Base-by-base conservation (phyloP, 441 rosid species). In the Kokia cookei region DNA sequence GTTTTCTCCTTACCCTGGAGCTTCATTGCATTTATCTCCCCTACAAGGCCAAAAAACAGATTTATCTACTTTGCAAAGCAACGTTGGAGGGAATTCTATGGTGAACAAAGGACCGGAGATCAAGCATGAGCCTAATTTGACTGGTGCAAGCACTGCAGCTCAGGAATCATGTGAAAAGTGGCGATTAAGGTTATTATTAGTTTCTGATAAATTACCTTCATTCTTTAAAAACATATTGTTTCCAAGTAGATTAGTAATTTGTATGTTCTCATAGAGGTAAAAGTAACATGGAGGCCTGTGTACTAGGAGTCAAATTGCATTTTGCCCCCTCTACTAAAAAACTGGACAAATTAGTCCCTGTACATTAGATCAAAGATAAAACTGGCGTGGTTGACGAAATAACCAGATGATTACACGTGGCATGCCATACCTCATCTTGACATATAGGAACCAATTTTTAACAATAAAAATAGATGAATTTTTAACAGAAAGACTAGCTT, bases 151-250 rank as follows among this genome's bases (percentile, higher is more conserved):
- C 51, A 60, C 74, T 74, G 89, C 85, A 78, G 88, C 89, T 73
- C 98, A 90, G 75, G 99, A 91, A 86, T 88, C 91, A 75, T 94
- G 99, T 80, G 98, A 96, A 85, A 96, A 90, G 84, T 96, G 98
- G 98, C 93, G 99, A 60, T 75, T 93, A 79, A 96, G 98, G 99
- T 94, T 80, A 74, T 78, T 77, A 71, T 71, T 51, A 35, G 61
- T 58, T 22, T 37, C 63, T 65, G 65, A 53, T 45, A 53, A 47
- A 69, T 73, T 11, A 51, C 74, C 54, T 72, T 68, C 71, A 47
- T 55, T 47, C 54, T 74, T 59, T 47, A 19, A 29, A 26, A 72
- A 17, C n/a, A n/a, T 47, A 35, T 45, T 9, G 47, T 17, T 50
- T 53, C 11, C 54, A 29, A 29, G 32, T 69, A 32, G 47, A 69